phyloP scores from a whole-genome alignment of 169 alveolate genomes.

The Eimeria sp. region DNA sequence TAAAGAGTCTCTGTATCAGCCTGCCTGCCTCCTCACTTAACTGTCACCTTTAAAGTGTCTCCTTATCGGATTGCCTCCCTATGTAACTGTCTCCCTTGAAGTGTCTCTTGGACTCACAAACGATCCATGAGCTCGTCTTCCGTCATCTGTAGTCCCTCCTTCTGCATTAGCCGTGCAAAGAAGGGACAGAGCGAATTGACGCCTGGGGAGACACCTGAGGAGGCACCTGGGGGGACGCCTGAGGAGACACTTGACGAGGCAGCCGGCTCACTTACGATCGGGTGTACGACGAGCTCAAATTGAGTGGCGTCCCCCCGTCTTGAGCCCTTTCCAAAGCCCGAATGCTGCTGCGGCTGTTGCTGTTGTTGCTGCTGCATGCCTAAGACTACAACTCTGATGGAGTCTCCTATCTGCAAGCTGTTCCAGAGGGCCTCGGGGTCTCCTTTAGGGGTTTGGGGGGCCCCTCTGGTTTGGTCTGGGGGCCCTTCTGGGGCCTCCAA shows the following conservation, averaged over 20 bases:
- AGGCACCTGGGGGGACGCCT: conserved; percentile 8
- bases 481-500: not conserved
- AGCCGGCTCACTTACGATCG: not conserved
- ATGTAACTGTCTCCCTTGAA: not conserved
- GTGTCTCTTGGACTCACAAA: conserved; percentile 10
- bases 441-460: not conserved
- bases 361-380: conserved; percentile 49
- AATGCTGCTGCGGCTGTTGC: conserved; percentile 1
- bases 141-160: not conserved
- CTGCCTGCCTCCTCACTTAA: not conserved
- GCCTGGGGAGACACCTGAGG: conserved; percentile 36
- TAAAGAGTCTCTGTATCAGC: not conserved
- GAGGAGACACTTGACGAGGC: conserved; percentile 4
- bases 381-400: not conserved
- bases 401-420: conserved; percentile 22
- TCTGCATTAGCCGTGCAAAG: not conserved
- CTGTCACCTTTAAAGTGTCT: not conserved
- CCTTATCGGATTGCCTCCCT: not conserved
- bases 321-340: not conserved
- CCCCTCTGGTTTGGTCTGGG: not conserved
- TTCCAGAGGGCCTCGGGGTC: conserved; percentile 24
- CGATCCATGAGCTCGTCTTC: not conserved
- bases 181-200: not conserved
- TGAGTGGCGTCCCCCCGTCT: not conserved
- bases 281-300: conserved; percentile 30